These are phyloP conservation scores for Oropetium thomaeum DNA, from an alignment of 176 grass and related monocot genomes.

Conservation along the genomic window DNA sequence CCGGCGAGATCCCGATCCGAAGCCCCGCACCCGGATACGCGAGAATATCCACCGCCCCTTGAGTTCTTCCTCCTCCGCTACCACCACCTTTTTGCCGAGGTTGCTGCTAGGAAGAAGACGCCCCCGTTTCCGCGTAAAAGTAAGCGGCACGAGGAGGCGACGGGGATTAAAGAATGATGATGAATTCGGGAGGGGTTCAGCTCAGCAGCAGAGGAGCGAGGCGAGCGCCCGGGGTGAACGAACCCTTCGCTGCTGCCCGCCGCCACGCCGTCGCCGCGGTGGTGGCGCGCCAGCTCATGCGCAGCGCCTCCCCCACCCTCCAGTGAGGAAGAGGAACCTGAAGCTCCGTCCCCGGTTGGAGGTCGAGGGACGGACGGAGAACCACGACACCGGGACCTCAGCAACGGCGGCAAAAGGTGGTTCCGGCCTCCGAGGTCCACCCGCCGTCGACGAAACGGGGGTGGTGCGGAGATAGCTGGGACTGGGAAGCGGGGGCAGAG, in stretches of 20 bases:
- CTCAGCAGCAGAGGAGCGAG: not conserved
- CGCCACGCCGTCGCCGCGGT: not conserved
- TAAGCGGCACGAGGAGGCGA: conserved; percentile 23
- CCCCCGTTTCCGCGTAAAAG: conserved; percentile 15
- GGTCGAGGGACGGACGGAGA: not conserved
- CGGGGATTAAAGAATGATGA: conserved; percentile 20
- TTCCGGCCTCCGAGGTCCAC: not conserved
- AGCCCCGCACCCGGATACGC: conserved; percentile 16
- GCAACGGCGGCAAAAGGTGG: not conserved
- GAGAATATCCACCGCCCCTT: conserved; percentile 37
- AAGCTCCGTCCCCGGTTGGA: conserved; percentile 5
- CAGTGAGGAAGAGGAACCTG: no score
- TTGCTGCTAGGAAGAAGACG: not conserved
- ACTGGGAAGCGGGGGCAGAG: not conserved
- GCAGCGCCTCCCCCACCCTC: not conserved
- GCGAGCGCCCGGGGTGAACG: not conserved
- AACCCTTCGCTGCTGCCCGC: not conserved
- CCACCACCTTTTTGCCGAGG: conserved; percentile 2
- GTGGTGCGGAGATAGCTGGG: not conserved
- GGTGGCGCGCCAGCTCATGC: conserved; percentile 4
- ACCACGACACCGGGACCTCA: not conserved
- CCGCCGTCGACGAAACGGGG: not conserved
- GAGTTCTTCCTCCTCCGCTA: not conserved
- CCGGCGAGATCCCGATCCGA: conserved; percentile 43
- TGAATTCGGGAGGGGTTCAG: not conserved